These are phyloP conservation scores for Senna siamea DNA, from an alignment of 306 rosid genomes.

Conservation along the genomic window DNA sequence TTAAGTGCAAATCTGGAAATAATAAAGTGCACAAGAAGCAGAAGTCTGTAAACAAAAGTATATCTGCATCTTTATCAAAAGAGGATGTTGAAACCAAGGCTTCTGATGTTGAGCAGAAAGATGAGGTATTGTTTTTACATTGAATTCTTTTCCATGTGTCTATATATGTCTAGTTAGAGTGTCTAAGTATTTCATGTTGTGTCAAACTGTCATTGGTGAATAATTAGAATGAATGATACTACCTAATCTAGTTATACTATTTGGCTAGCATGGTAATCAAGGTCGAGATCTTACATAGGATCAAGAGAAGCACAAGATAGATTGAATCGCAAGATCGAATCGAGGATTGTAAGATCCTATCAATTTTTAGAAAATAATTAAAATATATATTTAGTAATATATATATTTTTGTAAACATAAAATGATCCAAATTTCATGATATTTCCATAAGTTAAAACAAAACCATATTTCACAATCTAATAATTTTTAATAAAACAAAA, in stretches of 20 bases:
- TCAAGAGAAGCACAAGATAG: too few relatives aligned
- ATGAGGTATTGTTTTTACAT: constrained; percentile 62
- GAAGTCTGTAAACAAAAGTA: constrained; percentile 57
- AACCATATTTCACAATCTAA: too few relatives aligned
- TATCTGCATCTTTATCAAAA: constrained; percentile 56
- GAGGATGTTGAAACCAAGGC: constrained; percentile 59
- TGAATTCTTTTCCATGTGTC: background rate
- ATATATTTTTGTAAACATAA: too few relatives aligned
- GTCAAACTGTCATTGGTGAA: background rate
- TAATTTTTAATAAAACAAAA: too few relatives aligned
- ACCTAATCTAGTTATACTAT: constrained; percentile 4
- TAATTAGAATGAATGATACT: background rate
- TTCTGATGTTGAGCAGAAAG: constrained; percentile 58
- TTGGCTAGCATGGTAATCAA: too few relatives aligned
- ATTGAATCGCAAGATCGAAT: too few relatives aligned
- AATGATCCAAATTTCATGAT: too few relatives aligned
- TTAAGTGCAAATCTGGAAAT: constrained; percentile 55
- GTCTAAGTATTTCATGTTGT: background rate
- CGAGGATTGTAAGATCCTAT: too few relatives aligned
- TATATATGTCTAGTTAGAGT: background rate
- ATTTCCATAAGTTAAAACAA: too few relatives aligned
- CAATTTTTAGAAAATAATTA: too few relatives aligned
- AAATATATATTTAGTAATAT: too few relatives aligned
- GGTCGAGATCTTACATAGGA: too few relatives aligned
- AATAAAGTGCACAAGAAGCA: constrained; percentile 66